Evolutionary conservation across 139 green algal genomes (phyloP).

Genomic region (Choricystis sp.): DNA sequence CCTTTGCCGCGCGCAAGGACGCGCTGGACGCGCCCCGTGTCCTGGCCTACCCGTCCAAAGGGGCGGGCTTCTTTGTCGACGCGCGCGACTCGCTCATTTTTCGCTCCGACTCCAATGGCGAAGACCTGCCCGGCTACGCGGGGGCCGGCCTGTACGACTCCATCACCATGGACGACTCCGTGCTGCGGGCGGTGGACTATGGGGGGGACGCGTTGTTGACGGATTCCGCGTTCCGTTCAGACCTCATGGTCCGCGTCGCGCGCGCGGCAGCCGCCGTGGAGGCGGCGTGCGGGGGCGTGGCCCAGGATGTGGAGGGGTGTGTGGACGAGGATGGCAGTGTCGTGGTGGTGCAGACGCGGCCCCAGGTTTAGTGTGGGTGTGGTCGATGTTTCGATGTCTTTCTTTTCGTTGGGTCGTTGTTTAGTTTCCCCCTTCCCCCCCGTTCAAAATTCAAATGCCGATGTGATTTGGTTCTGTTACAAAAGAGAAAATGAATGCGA

Average conservation of each 20-base stretch:
- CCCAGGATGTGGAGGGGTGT: conserved; percentile 91
- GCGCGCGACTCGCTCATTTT: conserved; percentile 74
- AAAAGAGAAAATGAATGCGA: not conserved
- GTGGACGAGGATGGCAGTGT: conserved; percentile 67
- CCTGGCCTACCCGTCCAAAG: conserved; percentile 76
- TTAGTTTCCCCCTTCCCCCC: too few relatives aligned
- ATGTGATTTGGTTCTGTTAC: not conserved
- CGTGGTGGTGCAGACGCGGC: conserved; percentile 90
- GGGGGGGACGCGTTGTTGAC: conserved; percentile 58
- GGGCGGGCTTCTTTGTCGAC: conserved; percentile 72
- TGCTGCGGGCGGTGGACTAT: conserved; percentile 49
- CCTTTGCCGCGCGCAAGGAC: conserved; percentile 59
- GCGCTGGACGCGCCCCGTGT: conserved; percentile 43
- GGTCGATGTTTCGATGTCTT: not conserved
- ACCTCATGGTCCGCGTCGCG: conserved; percentile 32
- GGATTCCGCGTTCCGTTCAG: conserved; percentile 42
- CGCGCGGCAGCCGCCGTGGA: conserved; percentile 65
- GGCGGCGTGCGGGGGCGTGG: conserved; percentile 37
- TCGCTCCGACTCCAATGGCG: conserved; percentile 84
- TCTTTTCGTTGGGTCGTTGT: not conserved
- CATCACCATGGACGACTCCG: conserved; percentile 78
- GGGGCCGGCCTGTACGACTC: conserved; percentile 83
- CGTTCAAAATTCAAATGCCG: too few relatives aligned
- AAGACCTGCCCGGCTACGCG: conserved; percentile 89
- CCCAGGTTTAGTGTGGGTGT: conserved; percentile 50